phyloP scores from a whole-genome alignment of 495 filamentous ascomycete genomes.

The Daldinia grandis region DNA sequence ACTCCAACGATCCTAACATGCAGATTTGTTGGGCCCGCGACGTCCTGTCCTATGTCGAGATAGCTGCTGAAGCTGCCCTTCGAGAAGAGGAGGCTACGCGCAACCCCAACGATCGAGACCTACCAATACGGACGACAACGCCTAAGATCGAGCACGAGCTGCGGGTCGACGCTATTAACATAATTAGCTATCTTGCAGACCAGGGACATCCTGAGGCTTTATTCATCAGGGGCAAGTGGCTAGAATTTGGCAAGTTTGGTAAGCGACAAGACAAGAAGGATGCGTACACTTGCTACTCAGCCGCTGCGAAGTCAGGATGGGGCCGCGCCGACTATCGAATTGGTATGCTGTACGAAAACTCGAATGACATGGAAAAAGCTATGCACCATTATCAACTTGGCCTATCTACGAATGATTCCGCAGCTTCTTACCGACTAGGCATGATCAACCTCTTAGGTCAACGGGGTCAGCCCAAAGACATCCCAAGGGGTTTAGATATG shows the following conservation, averaged over 20 bases:
- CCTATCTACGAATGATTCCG: constrained; percentile 80
- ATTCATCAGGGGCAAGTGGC: constrained; percentile 95
- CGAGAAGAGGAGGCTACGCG: constrained; percentile 51
- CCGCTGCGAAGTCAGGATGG: constrained; percentile 89
- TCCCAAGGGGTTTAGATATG: constrained; percentile 76
- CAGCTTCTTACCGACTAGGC: constrained; percentile 91
- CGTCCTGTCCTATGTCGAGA: constrained; percentile 86
- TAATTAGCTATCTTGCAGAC: constrained; percentile 86
- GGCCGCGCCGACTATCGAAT: constrained; percentile 96
- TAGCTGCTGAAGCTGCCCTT: constrained; percentile 73
- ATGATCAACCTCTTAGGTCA: constrained; percentile 98
- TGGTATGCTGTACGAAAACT: constrained; percentile 96
- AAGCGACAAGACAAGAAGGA: constrained; percentile 90
- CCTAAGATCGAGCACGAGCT: constrained; percentile 89
- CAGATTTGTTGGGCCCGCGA: constrained; percentile 97
- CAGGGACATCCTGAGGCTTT: constrained; percentile 94
- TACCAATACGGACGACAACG: constrained; percentile 73
- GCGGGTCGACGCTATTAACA: constrained; percentile 86
- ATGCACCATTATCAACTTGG: constrained; percentile 88
- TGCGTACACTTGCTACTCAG: constrained; percentile 83
- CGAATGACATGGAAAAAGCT: constrained; percentile 89
- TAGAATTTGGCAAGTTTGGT: constrained; percentile 97
- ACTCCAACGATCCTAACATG: constrained; percentile 95
- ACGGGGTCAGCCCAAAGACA: constrained; percentile 86
- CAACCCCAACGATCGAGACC: constrained; percentile 61